Percentiles rank a stretch among this genome's conserved stretches.
These are phyloP conservation scores for Leptographium wingfieldii DNA, from an alignment of 2,329 filamentous ascomycete species.

Conservation along the genomic window DNA sequence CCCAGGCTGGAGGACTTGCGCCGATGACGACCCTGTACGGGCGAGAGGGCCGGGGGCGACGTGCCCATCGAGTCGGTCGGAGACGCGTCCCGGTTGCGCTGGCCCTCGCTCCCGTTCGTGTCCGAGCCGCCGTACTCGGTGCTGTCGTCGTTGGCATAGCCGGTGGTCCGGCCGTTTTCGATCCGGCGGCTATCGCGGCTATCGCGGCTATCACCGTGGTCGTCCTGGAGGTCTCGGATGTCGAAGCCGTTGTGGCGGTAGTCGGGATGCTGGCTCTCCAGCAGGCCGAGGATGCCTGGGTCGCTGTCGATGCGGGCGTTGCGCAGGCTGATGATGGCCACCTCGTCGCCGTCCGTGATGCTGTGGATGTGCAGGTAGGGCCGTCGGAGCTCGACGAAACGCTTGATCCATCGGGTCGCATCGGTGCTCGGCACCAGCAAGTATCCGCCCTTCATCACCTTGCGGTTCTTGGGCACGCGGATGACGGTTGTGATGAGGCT, in stretches of 20 bases:
- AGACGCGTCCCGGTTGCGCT: background rate
- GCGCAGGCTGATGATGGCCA: constrained; percentile 76
- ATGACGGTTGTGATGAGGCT: constrained; percentile 66
- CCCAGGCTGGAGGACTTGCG: constrained; percentile 18
- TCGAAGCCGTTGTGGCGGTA: constrained; percentile 2
- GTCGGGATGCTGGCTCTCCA: constrained; percentile 31
- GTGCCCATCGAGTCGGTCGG: background rate
- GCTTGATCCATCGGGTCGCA: constrained; percentile 74
- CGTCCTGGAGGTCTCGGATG: background rate
- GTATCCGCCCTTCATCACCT: constrained; percentile 75
- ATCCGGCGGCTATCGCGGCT: background rate
- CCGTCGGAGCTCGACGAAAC: constrained; percentile 81
- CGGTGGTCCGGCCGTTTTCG: constrained; percentile 7
- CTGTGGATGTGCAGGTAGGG: constrained; percentile 89
- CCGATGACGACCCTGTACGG: constrained; percentile 27
- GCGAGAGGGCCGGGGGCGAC: background rate
- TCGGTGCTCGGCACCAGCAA: constrained; percentile 74
- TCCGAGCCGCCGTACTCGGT: background rate
- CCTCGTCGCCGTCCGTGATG: constrained; percentile 74
- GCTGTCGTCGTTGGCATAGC: background rate
- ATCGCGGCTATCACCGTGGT: background rate
- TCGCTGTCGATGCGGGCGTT: constrained; percentile 88
- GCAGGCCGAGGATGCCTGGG: constrained; percentile 70
- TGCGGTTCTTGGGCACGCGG: constrained; percentile 66
- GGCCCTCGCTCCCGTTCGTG: background rate